A percentile compares a stretch with the other conserved stretches of the same genome.
Conservation (phyloP, 2,329 filamentous ascomycete species). For the Penicillium crustosum region DNA sequence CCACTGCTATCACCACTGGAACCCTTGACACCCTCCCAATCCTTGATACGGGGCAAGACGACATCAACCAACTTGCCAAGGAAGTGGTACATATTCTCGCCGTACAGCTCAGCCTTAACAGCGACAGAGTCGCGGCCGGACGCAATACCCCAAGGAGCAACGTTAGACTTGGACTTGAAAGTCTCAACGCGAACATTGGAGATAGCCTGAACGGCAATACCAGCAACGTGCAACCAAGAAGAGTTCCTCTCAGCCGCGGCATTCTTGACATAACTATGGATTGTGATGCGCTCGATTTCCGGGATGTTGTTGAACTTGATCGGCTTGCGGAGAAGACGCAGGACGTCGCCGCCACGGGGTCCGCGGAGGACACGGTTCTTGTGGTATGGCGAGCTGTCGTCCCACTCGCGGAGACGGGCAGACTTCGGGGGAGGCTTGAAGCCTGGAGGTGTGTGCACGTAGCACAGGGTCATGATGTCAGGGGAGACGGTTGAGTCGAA, state of each 20-base stretch:
- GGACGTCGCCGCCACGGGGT: constrained; percentile 71
- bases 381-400: constrained; percentile 89
- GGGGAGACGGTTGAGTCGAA: constrained; percentile 82
- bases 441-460: constrained; percentile 81
- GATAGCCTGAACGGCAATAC: constrained; percentile 81
- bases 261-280: constrained; percentile 72
- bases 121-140: constrained; percentile 67
- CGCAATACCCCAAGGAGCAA: constrained; percentile 72
- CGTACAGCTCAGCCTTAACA: constrained; percentile 73
- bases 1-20: constrained; percentile 82
- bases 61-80: constrained; percentile 85
- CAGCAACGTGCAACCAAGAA: constrained; percentile 75
- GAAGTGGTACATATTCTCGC: constrained; percentile 85
- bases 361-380: constrained; percentile 83
- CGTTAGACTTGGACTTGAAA: constrained; percentile 67
- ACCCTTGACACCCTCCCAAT: constrained; percentile 79
- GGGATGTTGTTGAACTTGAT: constrained; percentile 82
- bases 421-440: constrained; percentile 58
- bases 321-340: constrained; percentile 53
- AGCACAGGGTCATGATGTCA: constrained; percentile 85
- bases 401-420: constrained; percentile 78
- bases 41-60: constrained; percentile 92
- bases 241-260: constrained; percentile 65
- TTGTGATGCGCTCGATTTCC: constrained; percentile 73
- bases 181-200: constrained; percentile 71